phyloP scores from a whole-genome alignment of 345 rosid species.

The Eucalyptus dawsonii region DNA sequence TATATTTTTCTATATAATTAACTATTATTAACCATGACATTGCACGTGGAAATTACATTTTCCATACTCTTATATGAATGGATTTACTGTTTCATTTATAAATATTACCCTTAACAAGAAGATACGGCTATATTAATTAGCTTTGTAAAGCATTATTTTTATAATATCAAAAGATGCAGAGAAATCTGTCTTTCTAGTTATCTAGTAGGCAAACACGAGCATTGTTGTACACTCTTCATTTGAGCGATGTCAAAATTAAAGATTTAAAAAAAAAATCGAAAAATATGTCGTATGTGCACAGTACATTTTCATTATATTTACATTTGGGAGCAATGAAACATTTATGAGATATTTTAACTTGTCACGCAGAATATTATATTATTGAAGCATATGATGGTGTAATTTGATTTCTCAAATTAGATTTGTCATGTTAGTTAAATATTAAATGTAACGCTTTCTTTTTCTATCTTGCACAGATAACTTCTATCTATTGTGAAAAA shows the following conservation, averaged over 20 bases:
- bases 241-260: neutral
- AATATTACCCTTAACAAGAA: too few species aligned
- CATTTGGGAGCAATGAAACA: neutral
- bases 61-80: neutral
- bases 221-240: neutral
- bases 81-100: too few species aligned
- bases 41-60: neutral
- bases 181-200: too few species aligned
- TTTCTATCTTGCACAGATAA: neutral
- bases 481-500: neutral
- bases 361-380: neutral
- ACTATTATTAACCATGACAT: neutral
- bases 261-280: too few species aligned
- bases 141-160: too few species aligned
- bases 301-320: neutral
- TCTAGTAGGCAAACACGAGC: neutral
- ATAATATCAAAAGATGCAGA: too few species aligned
- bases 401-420: neutral
- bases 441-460: neutral
- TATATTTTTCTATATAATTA: neutral
- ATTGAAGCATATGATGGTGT: neutral
- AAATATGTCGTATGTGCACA: neutral
- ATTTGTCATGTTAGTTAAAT: neutral
- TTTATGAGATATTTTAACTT: neutral
- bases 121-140: too few species aligned